Conservation (phyloP, 2,329 filamentous ascomycete species). For the Drechmeria coniospora region DNA sequence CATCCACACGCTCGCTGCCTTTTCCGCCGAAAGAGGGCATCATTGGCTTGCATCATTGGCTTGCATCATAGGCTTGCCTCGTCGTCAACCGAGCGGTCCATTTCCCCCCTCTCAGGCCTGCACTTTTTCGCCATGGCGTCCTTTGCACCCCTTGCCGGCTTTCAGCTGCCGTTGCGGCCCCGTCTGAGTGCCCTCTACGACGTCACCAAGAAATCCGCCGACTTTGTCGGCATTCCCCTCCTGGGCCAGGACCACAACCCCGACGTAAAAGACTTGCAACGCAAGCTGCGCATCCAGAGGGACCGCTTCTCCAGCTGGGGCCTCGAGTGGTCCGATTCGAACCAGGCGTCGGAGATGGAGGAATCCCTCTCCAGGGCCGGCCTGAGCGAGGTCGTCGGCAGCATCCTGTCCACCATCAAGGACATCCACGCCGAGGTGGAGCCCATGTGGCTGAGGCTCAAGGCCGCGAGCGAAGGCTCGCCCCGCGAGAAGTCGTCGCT, state of each 20-base stretch:
- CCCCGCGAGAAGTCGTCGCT: slow-evolving; percentile 39
- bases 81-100: neutral
- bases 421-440: slow-evolving; percentile 66
- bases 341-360: slow-evolving; percentile 54
- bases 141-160: slow-evolving; percentile 33
- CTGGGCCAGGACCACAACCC: slow-evolving; percentile 50
- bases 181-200: slow-evolving; percentile 60
- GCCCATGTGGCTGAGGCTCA: slow-evolving; percentile 50
- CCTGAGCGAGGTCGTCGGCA: slow-evolving; percentile 60
- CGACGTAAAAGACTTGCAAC: slow-evolving; percentile 55
- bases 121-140: slow-evolving; percentile 27
- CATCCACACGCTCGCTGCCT: too few species aligned
- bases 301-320: slow-evolving; percentile 69
- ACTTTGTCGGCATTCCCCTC: slow-evolving; percentile 52
- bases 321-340: slow-evolving; percentile 64
- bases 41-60: neutral
- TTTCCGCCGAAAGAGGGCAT: too few species aligned
- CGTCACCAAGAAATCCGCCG: slow-evolving; percentile 64
- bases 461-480: slow-evolving; percentile 24
- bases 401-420: slow-evolving; percentile 67
- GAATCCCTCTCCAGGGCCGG: slow-evolving; percentile 57
- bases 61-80: neutral
- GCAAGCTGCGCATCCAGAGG: slow-evolving; percentile 66
- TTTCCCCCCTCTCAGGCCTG: neutral
- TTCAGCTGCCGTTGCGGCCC: slow-evolving; percentile 42